Percentiles rank a stretch among this genome's conserved stretches.
Conservation (phyloP, 495 filamentous ascomycete species). For the Extremus antarcticus region DNA sequence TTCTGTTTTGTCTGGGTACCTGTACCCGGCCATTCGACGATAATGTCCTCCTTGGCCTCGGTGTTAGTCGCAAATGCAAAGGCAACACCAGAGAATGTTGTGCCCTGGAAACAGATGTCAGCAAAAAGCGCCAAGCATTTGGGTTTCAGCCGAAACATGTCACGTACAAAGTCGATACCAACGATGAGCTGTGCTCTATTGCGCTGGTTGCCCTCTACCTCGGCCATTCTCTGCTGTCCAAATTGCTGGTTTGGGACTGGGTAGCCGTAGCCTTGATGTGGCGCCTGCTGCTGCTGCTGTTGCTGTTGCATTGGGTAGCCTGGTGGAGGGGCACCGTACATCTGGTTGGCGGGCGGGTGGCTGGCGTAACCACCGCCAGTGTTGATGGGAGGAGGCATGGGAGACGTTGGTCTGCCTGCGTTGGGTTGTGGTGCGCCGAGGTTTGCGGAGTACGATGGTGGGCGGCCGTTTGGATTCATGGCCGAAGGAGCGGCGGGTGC, state of each 20-base stretch:
- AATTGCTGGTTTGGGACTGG: slow-evolving; percentile 7
- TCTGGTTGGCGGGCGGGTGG: slow-evolving; percentile 16
- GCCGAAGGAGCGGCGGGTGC: too few relatives aligned
- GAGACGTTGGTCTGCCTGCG: slow-evolving; percentile 26
- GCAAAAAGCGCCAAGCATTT: slow-evolving; percentile 1
- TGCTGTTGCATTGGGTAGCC: slow-evolving; percentile 17
- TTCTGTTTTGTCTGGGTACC: slow-evolving; percentile 70
- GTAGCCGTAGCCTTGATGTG: slow-evolving; percentile 16
- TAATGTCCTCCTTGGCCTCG: slow-evolving; percentile 69
- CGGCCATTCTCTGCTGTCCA: slow-evolving; percentile 43
- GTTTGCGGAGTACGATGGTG: background rate
- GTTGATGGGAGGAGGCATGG: slow-evolving; percentile 28
- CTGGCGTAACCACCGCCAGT: slow-evolving; percentile 23
- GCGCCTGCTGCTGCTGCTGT: slow-evolving; percentile 22
- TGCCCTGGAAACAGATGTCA: slow-evolving; percentile 40
- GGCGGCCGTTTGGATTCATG: too few relatives aligned
- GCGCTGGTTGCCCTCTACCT: slow-evolving; percentile 77
- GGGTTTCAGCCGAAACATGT: too few relatives aligned
- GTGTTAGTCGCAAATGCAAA: slow-evolving; percentile 68
- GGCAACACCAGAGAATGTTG: slow-evolving; percentile 64
- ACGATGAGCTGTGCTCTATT: slow-evolving; percentile 73
- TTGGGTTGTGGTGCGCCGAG: slow-evolving; percentile 16
- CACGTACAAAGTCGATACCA: slow-evolving; percentile 71
- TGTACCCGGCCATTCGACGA: slow-evolving; percentile 66
- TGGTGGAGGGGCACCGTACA: slow-evolving; percentile 24